These are phyloP conservation scores for Trichosporon coremiiforme DNA, from an alignment of 1,284 basidiomycete species.

Conservation along the genomic window DNA sequence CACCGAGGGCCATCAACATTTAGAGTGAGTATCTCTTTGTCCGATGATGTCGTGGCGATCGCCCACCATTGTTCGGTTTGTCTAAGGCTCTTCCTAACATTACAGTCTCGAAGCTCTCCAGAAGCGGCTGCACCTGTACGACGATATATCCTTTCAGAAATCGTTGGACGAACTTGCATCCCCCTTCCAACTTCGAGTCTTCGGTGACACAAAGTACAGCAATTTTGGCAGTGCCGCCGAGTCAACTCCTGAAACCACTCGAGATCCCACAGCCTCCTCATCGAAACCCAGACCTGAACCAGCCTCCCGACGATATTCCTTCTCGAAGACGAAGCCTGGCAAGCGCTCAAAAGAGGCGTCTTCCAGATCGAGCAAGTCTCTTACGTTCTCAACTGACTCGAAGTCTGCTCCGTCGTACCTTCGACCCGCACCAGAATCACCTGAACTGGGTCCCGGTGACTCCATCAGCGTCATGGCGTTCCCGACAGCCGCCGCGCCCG, in stretches of 20 bases:
- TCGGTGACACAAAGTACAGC: not conserved
- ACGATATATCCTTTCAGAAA: constrained; percentile 10
- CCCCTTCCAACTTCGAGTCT: not conserved
- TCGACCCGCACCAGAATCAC: not conserved
- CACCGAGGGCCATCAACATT: not conserved
- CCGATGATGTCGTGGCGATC: not conserved
- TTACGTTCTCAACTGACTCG: not conserved
- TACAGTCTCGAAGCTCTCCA: constrained; percentile 4
- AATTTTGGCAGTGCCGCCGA: not conserved
- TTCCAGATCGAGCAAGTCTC: not conserved
- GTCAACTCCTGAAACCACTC: not conserved
- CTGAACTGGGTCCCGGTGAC: constrained; percentile 12
- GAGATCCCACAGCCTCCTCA: not conserved
- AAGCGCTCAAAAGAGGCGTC: constrained; percentile 4
- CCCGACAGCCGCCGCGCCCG: not conserved
- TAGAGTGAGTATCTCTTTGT: constrained; percentile 15
- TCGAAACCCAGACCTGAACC: not conserved
- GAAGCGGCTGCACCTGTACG: not conserved
- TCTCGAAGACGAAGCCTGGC: not conserved
- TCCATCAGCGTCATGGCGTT: constrained; percentile 18
- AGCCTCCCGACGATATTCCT: not conserved
- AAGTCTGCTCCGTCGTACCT: constrained; percentile 3
- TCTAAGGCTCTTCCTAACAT: not conserved
- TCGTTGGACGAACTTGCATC: not conserved
- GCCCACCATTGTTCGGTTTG: not conserved